These are phyloP conservation scores for Xylaria telfairii DNA, from an alignment of 495 filamentous ascomycete genomes.

Conservation along the genomic window DNA sequence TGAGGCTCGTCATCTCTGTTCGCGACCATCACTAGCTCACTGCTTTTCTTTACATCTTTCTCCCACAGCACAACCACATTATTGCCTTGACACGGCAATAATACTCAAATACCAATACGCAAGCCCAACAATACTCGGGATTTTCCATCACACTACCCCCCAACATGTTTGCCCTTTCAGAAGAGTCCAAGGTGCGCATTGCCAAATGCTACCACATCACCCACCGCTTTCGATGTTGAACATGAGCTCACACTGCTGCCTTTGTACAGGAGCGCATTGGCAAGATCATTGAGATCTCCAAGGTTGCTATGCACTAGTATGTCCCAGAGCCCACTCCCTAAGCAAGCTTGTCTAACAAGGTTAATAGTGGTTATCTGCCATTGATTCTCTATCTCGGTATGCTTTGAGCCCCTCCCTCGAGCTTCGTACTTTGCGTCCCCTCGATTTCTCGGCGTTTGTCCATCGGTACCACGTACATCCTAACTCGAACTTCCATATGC, in stretches of 20 bases:
- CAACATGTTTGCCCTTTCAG: slow-evolving; percentile 87
- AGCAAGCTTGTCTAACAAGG: slow-evolving; percentile 41
- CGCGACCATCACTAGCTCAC: slow-evolving; percentile 18
- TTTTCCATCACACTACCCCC: neutral
- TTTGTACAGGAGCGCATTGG: slow-evolving; percentile 86
- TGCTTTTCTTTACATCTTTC: neutral
- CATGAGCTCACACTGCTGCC: slow-evolving; percentile 17
- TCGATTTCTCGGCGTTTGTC: neutral
- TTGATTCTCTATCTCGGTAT: slow-evolving; percentile 96
- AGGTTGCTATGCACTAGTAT: slow-evolving; percentile 97
- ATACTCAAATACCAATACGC: neutral
- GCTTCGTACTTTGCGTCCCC: neutral
- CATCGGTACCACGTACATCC: neutral
- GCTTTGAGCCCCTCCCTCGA: slow-evolving; percentile 29
- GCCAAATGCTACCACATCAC: neutral
- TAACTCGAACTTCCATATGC: slow-evolving; percentile 32
- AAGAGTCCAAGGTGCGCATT: slow-evolving; percentile 94
- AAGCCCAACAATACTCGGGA: neutral
- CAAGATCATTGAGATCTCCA: slow-evolving; percentile 90
- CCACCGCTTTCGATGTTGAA: neutral
- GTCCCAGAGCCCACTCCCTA: slow-evolving; percentile 28
- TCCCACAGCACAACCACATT: neutral
- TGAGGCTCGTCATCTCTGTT: slow-evolving; percentile 23
- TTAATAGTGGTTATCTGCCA: slow-evolving; percentile 86
- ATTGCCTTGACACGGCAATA: neutral